These are phyloP conservation scores for Isochrysis galbana DNA, from an alignment of 78 protist species.

Conservation along the genomic window DNA sequence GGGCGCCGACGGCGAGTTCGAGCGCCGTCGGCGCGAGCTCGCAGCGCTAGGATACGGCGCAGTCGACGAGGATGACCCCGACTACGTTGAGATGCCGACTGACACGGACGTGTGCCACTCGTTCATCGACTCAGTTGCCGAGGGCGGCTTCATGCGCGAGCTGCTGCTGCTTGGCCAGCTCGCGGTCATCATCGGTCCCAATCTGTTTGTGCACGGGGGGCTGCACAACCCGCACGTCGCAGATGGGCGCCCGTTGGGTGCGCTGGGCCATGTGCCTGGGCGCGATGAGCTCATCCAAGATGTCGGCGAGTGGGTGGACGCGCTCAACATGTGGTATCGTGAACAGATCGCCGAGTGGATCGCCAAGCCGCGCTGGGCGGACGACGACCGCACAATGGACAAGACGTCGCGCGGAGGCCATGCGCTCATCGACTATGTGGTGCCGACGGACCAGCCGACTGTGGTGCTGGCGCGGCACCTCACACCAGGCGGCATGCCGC, in stretches of 20 bases:
- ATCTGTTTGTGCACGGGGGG: conserved; percentile 44
- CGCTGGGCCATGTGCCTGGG: too few relatives aligned
- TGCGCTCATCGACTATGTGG: neutral
- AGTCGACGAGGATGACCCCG: neutral
- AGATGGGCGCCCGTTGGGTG: too few relatives aligned
- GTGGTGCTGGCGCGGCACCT: neutral
- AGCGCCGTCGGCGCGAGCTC: conserved; percentile 32
- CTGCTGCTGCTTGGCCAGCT: neutral
- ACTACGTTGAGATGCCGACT: too few relatives aligned
- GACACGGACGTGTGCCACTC: neutral
- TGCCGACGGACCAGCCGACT: neutral
- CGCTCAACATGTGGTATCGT: neutral
- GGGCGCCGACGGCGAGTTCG: conserved; percentile 37
- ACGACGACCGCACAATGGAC: neutral
- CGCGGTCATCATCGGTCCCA: neutral
- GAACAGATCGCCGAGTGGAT: neutral
- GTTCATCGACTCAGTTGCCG: neutral
- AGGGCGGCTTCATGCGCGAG: neutral
- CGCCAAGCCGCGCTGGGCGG: neutral
- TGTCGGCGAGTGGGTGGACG: neutral
- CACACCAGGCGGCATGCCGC: neutral
- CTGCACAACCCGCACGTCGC: neutral
- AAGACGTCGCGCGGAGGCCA: neutral
- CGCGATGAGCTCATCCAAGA: too few relatives aligned
- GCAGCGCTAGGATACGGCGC: neutral